Base-by-base conservation (phyloP, 768 basidiomycete species). In the Podaxis sp. region DNA sequence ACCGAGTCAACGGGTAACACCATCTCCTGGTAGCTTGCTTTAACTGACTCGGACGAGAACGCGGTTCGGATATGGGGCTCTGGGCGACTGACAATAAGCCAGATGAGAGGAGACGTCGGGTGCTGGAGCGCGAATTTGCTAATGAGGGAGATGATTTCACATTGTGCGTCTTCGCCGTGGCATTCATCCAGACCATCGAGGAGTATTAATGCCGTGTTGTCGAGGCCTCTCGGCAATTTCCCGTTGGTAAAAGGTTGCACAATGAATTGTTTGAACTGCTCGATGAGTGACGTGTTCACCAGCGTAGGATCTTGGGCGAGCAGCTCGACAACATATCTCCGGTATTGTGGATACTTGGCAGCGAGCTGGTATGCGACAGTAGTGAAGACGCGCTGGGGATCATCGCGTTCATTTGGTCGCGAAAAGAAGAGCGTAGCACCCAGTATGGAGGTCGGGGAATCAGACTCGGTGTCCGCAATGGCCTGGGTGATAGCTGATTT, bases 151-250 rank as follows among this genome's bases (percentile, higher is more conserved):
- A 73, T 56, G 25, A 73, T 51, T n/a, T 63, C 50, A 6, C 33
- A 40, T 37, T 70, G 71, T 0, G 55, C 22, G 12, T 51, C 37
- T 55, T 1, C 61, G 27, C 25, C 40, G 9, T 61, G 47, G 33
- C 71, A 71, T 57, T 72, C 72, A 50, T 75, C 74, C 2, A 75
- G 60, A 1, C 71, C 73, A 60, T 75, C 74, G 22, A 61, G 29
- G 29, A 29, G 29, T 66, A 25, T 69, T 11, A 13, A 24, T 6
- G 17, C 24, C 7, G n/a, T 11, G 15, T 37, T 15, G 15, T 11
- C 4, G 3, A 8, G 85, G 2, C 24, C 19, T 15, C 22, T 50
- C 3, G 8, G 2, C 49, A 22, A 13, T 12, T 50, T 50, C 24
- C 12, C 12, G 25, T n/a, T 40, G 13, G 29, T 17, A 27, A 68